phyloP scores from a whole-genome alignment of 495 filamentous ascomycete genomes.

The Pyrenopolyporus hunteri region DNA sequence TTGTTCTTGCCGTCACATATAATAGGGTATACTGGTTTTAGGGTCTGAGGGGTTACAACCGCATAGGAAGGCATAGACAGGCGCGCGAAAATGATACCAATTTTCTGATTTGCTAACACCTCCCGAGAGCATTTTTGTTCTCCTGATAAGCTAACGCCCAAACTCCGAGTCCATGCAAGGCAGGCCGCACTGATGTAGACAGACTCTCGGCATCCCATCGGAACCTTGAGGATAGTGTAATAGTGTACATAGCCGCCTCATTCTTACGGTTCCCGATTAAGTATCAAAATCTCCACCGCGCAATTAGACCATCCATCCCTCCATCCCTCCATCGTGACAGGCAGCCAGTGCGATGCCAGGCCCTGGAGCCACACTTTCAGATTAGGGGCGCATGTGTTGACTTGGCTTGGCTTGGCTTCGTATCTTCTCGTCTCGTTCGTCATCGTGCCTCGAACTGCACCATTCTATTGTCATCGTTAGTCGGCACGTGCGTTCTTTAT shows the following conservation, averaged over 20 bases:
- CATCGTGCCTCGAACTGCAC: constrained; percentile 97
- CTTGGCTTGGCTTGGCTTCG: not conserved
- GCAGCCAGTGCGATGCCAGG: not conserved
- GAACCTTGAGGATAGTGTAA: not conserved
- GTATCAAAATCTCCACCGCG: not conserved
- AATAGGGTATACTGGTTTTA: constrained; percentile 8
- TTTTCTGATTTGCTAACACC: constrained; percentile 35
- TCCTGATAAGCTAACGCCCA: constrained; percentile 17
- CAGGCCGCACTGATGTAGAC: not conserved
- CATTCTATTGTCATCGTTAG: constrained; percentile 65
- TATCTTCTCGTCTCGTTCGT: too few species aligned
- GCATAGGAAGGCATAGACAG: not conserved
- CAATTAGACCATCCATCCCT: not conserved
- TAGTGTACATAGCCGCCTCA: too few species aligned
- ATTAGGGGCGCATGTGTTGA: not conserved
- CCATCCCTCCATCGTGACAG: not conserved
- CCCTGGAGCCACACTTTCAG: not conserved
- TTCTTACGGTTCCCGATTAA: too few species aligned
- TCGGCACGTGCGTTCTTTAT: not conserved
- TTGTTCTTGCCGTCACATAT: not conserved
- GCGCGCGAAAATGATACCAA: constrained; percentile 53
- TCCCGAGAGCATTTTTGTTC: not conserved
- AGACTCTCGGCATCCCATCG: not conserved
- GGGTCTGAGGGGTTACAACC: not conserved
- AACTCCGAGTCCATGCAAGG: constrained; percentile 13